Evolutionary conservation across 768 basidiomycete genomes (phyloP), one percentile per base, ranked within the genome.

Genomic region (Scleroderma bovista): DNA sequence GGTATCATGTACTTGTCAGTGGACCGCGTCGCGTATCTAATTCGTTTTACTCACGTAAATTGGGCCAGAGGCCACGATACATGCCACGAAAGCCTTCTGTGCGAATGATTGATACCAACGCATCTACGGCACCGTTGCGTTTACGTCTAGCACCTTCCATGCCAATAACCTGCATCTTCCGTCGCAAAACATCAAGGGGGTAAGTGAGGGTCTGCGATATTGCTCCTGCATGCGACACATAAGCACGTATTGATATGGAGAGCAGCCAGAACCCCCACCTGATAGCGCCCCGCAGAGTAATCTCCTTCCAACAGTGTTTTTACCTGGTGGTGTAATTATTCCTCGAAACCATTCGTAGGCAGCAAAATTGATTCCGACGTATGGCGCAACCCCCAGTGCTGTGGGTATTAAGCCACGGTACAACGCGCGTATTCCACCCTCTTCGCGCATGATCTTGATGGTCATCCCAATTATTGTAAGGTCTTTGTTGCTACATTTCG

Each of bases 121-220:
- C 93, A 64, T 93, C 85, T 31, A 91, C 51, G 6, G 92, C 93
- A 9, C 90, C 88, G 38, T 69, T 81, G 68, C 93, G 94, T 66
- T 83, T 82, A 57, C 75, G 72, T 16, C 76, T 77, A 12, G 70
- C 26, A 29, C 26, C 73, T 57, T 77, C 69, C 83, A 93, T 85
- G 12, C 91, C 91, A 6, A 82, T 78, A 51, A 95, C 89, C 66
- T 98, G 95, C 86, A 98, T 93, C 75, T 97, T 95, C 53, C 95
- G 78, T 42, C 95, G 78, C 51, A 98, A 68, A 6, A 98, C 90
- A 65, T 99, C 95, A 60, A 96, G 90, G 9, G 95, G 95, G 65
- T 95, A 97, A 5, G 94, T 97, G 58, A 97, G 68, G 44, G 93
- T 91, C 67, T 97, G 92, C 12, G 93, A 93, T 56, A 95, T 86